These are phyloP conservation scores for Ogataea hybrid DNA, from an alignment of 1,139 yeast genomes.

Conservation along the genomic window DNA sequence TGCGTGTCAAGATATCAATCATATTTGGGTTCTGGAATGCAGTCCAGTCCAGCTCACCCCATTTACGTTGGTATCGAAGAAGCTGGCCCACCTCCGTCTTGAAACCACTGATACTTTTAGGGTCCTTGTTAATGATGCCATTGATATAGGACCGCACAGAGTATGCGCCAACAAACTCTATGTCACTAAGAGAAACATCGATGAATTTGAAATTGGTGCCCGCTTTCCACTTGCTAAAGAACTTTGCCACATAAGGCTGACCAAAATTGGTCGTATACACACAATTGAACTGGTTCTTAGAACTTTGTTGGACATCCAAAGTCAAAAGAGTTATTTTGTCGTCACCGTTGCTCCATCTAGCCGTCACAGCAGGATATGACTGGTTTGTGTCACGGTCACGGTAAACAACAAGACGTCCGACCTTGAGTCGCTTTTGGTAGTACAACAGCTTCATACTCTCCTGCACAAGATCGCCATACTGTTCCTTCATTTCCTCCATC, in stretches of 20 bases:
- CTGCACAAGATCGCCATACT: constrained; percentile 45
- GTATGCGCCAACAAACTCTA: constrained; percentile 52
- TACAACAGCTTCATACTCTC: constrained; percentile 47
- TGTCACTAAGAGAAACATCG: constrained; percentile 44
- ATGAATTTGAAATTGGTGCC: constrained; percentile 33
- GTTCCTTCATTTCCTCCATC: constrained; percentile 43
- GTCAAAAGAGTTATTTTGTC: constrained; percentile 15
- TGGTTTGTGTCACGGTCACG: constrained; percentile 40
- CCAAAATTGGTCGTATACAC: constrained; percentile 28
- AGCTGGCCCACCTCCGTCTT: constrained; percentile 40
- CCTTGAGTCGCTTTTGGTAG: constrained; percentile 44
- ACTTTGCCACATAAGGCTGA: constrained; percentile 21
- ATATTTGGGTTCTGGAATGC: constrained; percentile 48
- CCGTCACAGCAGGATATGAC: constrained; percentile 42
- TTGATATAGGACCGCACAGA: constrained; percentile 41
- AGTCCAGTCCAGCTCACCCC: constrained; percentile 46
- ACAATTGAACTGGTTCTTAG: constrained; percentile 20
- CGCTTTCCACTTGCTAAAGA: constrained; percentile 32
- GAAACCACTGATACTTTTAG: constrained; percentile 42
- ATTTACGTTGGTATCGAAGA: constrained; percentile 42
- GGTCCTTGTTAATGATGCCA: constrained; percentile 44
- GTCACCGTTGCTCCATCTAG: constrained; percentile 21
- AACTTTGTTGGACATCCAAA: constrained; percentile 10
- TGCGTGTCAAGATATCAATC: constrained; percentile 48
- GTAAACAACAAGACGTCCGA: constrained; percentile 63